Evolutionary conservation across 805 yeast genomes (phyloP).

Genomic region (Myxozyma nipponensis): DNA sequence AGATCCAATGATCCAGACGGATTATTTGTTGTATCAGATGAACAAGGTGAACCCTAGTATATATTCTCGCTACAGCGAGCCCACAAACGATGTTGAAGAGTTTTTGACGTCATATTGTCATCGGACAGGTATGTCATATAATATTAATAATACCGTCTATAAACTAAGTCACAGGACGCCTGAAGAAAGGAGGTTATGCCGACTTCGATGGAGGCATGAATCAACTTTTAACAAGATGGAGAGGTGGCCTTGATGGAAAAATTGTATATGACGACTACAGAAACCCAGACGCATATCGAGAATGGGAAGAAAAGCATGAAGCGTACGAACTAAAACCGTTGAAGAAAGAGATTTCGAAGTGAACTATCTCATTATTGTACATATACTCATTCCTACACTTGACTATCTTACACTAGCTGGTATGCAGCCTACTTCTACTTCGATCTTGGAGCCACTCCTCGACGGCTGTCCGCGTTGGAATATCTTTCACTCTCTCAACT

Average conservation of each 20-base stretch:
- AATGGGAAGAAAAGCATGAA: conserved; percentile 16
- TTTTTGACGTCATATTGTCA: conserved; percentile 43
- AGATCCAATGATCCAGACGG: conserved; percentile 84
- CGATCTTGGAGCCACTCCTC: conserved; percentile 27
- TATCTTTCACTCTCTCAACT: conserved; percentile 15
- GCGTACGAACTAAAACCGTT: not conserved
- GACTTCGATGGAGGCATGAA: conserved; percentile 62
- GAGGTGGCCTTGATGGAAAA: conserved; percentile 49
- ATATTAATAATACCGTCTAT: conserved; percentile 36
- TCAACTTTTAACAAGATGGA: conserved; percentile 59
- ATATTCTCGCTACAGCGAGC: conserved; percentile 51
- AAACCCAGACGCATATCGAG: conserved; percentile 20
- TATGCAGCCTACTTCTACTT: not conserved
- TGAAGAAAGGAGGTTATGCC: conserved; percentile 32
- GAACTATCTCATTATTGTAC: not conserved
- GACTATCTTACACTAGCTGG: not conserved
- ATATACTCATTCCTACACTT: not conserved
- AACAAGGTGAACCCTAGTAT: conserved; percentile 43
- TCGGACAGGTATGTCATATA: conserved; percentile 12
- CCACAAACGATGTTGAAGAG: conserved; percentile 68
- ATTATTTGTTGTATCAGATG: conserved; percentile 69
- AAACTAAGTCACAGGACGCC: conserved; percentile 6
- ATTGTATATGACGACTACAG: conserved; percentile 35
- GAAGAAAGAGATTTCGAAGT: not conserved
- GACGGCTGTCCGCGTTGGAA: conserved; percentile 31